phyloP scores from a whole-genome alignment of 345 rosid genomes.

The Camelina hispida region DNA sequence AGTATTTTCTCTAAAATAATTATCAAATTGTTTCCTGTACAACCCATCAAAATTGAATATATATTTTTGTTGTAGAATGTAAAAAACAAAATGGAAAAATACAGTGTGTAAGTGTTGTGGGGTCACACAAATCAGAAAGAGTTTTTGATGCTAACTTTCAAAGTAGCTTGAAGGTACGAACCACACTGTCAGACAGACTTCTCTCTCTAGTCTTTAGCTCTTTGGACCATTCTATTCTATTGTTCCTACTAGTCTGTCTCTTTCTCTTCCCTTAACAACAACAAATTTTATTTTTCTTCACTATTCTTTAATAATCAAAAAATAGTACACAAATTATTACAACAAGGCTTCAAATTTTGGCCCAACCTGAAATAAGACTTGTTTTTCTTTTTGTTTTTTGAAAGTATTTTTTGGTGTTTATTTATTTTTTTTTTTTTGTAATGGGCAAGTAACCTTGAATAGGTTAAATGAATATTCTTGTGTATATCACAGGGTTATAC shows the following conservation, averaged over 20 bases:
- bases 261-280: constrained; percentile 23
- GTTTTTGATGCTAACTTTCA: constrained; percentile 35
- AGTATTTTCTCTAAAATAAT: too few species aligned
- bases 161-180: constrained; percentile 15
- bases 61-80: too few species aligned
- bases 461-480: background rate
- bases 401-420: too few species aligned
- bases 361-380: constrained; percentile 3
- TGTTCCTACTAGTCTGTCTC: constrained; percentile 22
- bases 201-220: constrained; percentile 18
- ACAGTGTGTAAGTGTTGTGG: too few species aligned
- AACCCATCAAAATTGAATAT: too few species aligned
- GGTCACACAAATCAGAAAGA: constrained; percentile 16
- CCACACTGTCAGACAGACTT: constrained; percentile 41
- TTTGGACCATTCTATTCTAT: constrained; percentile 43
- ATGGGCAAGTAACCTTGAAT: background rate
- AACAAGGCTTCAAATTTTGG: constrained; percentile 7
- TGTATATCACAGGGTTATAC: constrained; percentile 46
- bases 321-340: background rate
- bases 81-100: too few species aligned
- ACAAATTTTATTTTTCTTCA: constrained; percentile 21
- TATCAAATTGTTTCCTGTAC: too few species aligned
- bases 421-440: too few species aligned
- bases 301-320: background rate
- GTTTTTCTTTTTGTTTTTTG: too few species aligned